Conservation (phyloP, 192 early-diverging fungal species). For the Mortierella alpina region DNA sequence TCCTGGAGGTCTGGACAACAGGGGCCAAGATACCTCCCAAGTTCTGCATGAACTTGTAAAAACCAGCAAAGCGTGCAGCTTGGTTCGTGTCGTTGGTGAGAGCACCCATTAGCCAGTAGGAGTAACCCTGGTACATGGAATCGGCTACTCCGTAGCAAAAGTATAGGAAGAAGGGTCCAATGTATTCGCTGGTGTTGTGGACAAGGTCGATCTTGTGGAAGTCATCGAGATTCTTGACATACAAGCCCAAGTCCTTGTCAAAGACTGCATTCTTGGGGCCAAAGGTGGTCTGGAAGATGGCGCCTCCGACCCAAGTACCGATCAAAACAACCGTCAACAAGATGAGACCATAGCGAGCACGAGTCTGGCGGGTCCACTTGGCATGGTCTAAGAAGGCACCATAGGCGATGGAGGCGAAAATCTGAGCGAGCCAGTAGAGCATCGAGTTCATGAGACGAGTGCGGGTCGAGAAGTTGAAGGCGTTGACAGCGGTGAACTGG, state of each 20-base stretch:
- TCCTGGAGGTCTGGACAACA: conserved; percentile 36
- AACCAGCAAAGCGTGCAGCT: conserved; percentile 76
- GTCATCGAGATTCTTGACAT: conserved; percentile 18
- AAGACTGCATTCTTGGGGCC: conserved; percentile 22
- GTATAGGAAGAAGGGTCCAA: conserved; percentile 75
- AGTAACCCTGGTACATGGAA: conserved; percentile 82
- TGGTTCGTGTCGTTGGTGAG: conserved; percentile 83
- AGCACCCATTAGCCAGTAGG: conserved; percentile 90
- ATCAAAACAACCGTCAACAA: conserved; percentile 58
- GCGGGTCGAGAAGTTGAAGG: conserved; percentile 69
- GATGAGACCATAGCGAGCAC: conserved; percentile 72
- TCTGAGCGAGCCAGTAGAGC: conserved; percentile 83
- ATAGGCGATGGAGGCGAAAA: conserved; percentile 72
- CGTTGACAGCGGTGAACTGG: conserved; percentile 69
- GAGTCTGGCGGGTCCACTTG: conserved; percentile 63
- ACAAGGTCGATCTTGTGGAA: conserved; percentile 35
- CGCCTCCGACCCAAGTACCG: conserved; percentile 69
- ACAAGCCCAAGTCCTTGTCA: background rate
- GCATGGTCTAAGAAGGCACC: conserved; percentile 72
- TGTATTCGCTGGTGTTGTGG: conserved; percentile 42
- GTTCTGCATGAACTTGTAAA: conserved; percentile 55
- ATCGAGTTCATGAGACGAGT: conserved; percentile 77
- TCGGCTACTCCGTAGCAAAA: conserved; percentile 79
- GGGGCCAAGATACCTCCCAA: conserved; percentile 47
- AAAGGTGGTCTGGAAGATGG: conserved; percentile 65